Base-by-base conservation (phyloP, 75 land plant genomes). In the Larix kaempferi region DNA sequence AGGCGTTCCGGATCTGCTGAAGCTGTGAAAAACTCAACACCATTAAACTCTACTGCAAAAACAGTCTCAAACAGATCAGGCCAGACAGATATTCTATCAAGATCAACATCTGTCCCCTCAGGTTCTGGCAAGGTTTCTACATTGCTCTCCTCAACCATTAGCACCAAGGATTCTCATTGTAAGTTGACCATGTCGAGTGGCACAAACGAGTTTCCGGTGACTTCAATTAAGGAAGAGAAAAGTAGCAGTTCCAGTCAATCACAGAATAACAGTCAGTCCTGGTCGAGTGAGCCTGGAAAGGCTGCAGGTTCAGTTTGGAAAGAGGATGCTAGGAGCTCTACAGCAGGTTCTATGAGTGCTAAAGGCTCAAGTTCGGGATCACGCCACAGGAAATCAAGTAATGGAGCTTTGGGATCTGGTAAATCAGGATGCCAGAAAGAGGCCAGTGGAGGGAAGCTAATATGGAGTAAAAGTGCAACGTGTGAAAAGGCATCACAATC, bases 161-260 rank as follows among this genome's bases (percentile, higher is more conserved):
- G 44, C 63, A 77, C 62, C 62, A 89, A 86, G 77, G 92, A 86
- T 77, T 55, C 81, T 12, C 80, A 78, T 19, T 29, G 77, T 35
- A 82, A 71, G 44, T 35, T 59, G 72, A 57, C 77, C 56, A 78
- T 25, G n/a, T 74, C 12, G 56, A 80, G 75, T 83, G 84, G 73
- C 0, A 37, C 61, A 23, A 55, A 82, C 26, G 94, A 92, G 21
- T 73, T 78, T 41, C 86, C 80, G 26, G 71, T 59, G 23, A 39
- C 78, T 29, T 17, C 82, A 11, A 76, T 77, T 44, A 91, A 84
- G 83, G 99, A 96, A 52, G 98, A 96, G 75, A 94, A 87, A 65
- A 94, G 97, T 79, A 91, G 95, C 72, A 87, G 94, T 79, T 94
- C 99, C 49, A 90, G 96, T 80, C 97, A 96, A 61, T 92, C 97